Base-by-base conservation (phyloP, 345 rosid species). In the Cardamine occulta region DNA sequence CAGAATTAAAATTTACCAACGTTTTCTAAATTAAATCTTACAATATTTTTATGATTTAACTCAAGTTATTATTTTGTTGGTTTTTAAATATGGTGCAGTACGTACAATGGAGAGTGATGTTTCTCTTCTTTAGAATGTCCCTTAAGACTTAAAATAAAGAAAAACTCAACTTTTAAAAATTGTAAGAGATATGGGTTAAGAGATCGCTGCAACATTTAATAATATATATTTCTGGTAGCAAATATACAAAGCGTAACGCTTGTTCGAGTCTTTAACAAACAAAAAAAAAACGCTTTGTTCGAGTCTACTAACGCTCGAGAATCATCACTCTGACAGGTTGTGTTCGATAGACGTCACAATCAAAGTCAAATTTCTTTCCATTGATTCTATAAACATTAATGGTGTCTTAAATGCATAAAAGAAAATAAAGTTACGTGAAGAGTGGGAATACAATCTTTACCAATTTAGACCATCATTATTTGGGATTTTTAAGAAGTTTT, bases 41-140 rank as follows among this genome's bases (percentile, higher is more conserved):
- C 3, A 42, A 42, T 42, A 13, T 10, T 42, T n/a, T n/a, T 47
- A 7, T 47, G 9, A 7, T 17, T 47, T 47, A 47, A 47, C 9
- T 47, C 2, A n/a, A 7, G 17, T 47, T n/a, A 6, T 47, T 47
- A 45, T 45, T 6, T 6, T n/a, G 18, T 42, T 45, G 6, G 19
- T 6, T 45, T 31, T 45, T 45, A 45, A 13, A 17, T 47, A 2
- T 17, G 21, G 9, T 47, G n/a, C 2, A 45, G 7, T 45, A n/a
- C 6, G n/a, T 45, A 45, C n/a, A 12, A 40, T 40, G 32, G 32
- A 29, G 32, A 5, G 7, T 29, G 32, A 29, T 29, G 32, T 29
- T 52, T 68, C 17, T 68, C 34, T 23, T 68, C 23, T 54, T 51
- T 63, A 14, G 17, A 60, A 59, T 59, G 54, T 19, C 13, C 9